Evolutionary conservation across 2,329 filamentous ascomycete species (phyloP).

Genomic region (Coniochaeta prunicola): DNA sequence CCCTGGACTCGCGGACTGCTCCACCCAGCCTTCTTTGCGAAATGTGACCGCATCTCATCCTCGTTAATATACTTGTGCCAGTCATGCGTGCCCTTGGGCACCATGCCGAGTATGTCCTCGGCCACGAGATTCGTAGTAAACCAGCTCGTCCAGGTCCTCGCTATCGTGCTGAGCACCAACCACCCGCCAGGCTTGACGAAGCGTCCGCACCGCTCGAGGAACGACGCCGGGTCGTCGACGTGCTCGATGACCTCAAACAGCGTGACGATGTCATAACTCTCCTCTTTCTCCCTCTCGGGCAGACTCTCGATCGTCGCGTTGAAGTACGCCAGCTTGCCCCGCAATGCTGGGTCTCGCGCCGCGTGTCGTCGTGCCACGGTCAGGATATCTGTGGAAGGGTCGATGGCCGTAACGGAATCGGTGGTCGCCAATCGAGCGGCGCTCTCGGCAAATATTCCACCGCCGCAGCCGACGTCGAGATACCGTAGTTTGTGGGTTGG

Average conservation of each 20-base stretch:
- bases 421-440: conserved; percentile 35
- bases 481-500: conserved; percentile 49
- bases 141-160: conserved; percentile 82
- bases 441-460: conserved; percentile 1
- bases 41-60: conserved; percentile 58
- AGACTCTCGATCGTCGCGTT: conserved; percentile 73
- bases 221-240: conserved; percentile 66
- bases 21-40: conserved; percentile 50
- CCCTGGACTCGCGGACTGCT: conserved; percentile 60
- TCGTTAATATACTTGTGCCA: conserved; percentile 96
- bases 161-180: conserved; percentile 88
- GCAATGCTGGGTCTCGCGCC: conserved; percentile 62
- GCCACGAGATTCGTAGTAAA: conserved; percentile 87
- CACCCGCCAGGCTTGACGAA: conserved; percentile 88
- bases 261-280: conserved; percentile 71
- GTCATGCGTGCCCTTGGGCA: conserved; percentile 89
- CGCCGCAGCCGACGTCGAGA: conserved; percentile 52
- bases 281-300: conserved; percentile 25
- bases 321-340: conserved; percentile 55
- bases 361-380: conserved; percentile 71
- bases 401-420: conserved; percentile 63
- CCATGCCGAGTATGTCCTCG: conserved; percentile 79
- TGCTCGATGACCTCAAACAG: conserved; percentile 96
- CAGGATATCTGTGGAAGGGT: conserved; percentile 68
- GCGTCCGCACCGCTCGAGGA: conserved; percentile 62